Conservation (phyloP, 257 asterid species). For the Petrea volubilis region DNA sequence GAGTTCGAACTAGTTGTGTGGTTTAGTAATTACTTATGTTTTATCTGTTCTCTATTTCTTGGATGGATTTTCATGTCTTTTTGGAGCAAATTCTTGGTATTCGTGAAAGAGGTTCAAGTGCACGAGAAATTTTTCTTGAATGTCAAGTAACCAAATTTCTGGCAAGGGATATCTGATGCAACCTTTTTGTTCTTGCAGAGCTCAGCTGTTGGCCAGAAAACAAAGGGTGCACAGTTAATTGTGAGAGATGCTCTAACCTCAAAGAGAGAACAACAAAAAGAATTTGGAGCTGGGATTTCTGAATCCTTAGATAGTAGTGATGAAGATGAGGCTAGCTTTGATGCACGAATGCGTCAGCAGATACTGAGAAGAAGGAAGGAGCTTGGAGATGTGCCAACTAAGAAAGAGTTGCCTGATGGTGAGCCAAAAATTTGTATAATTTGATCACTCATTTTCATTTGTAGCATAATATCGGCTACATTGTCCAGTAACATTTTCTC, state of each 20-base stretch:
- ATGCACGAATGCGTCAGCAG: slow-evolving; percentile 93
- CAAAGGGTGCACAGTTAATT: slow-evolving; percentile 63
- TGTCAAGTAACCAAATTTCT: slow-evolving; percentile 7
- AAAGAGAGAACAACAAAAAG: slow-evolving; percentile 61
- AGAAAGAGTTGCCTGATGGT: slow-evolving; percentile 56
- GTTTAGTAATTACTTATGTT: not conserved
- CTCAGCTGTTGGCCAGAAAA: slow-evolving; percentile 48
- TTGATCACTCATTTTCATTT: slow-evolving; percentile 10
- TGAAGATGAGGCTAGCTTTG: slow-evolving; percentile 79
- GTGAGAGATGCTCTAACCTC: slow-evolving; percentile 87
- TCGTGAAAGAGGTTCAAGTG: slow-evolving; percentile 13
- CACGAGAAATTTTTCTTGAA: not conserved
- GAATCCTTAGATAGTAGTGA: slow-evolving; percentile 67
- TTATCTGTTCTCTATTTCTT: slow-evolving; percentile 13
- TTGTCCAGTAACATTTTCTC: not conserved
- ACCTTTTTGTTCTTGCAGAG: slow-evolving; percentile 57
- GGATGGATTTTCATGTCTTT: slow-evolving; percentile 5
- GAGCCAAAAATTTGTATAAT: slow-evolving; percentile 26
- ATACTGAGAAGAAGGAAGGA: slow-evolving; percentile 73
- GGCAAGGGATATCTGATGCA: slow-evolving; percentile 24
- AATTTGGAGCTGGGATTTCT: slow-evolving; percentile 39
- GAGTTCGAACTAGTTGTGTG: slow-evolving; percentile 2
- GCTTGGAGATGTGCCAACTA: slow-evolving; percentile 57
- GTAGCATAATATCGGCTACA: not conserved
- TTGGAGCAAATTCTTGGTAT: not conserved